Conservation (phyloP, 2,329 filamentous ascomycete genomes). For the Beauveria pseudobassiana region DNA sequence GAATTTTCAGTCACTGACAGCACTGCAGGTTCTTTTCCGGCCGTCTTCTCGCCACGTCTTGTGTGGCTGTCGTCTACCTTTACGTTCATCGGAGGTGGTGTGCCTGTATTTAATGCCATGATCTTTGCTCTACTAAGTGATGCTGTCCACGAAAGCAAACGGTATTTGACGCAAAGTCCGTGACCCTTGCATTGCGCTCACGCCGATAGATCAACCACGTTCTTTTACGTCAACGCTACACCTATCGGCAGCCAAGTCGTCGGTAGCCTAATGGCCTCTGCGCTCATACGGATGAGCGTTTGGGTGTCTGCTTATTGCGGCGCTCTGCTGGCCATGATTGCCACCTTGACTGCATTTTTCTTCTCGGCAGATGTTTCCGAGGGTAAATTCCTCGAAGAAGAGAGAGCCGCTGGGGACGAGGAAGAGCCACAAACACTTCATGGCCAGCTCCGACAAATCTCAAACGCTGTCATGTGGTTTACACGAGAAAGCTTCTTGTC, state of each 20-base stretch:
- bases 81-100: background rate
- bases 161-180: background rate
- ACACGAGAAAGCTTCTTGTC: background rate
- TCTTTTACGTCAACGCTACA: background rate
- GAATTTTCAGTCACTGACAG: background rate
- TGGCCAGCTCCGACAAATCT: background rate
- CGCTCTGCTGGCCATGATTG: background rate
- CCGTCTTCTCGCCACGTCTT: background rate
- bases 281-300: background rate
- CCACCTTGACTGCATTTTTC: background rate
- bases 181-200: background rate
- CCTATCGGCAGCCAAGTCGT: background rate
- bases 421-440: background rate
- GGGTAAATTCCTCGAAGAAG: no score
- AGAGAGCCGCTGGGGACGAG: background rate
- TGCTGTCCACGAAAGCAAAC: background rate
- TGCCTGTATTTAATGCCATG: background rate
- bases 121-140: background rate
- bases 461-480: background rate
- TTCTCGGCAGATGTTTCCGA: background rate
- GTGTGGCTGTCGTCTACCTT: background rate
- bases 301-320: background rate
- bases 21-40: background rate
- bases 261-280: background rate
- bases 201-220: background rate